phyloP scores from a whole-genome alignment of 208 protist genomes.

The Tetramitus jugosus region DNA sequence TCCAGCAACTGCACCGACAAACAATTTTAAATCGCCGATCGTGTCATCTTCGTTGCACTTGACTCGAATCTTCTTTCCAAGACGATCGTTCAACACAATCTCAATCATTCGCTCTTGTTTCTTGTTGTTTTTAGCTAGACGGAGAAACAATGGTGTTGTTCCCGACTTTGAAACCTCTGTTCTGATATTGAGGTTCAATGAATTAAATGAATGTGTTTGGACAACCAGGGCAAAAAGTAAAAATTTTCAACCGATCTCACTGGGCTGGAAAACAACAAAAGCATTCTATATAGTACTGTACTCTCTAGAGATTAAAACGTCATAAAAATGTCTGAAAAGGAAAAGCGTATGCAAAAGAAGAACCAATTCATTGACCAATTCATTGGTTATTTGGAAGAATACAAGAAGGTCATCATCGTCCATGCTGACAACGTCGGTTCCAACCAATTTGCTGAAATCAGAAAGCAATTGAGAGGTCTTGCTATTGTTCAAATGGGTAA shows the following conservation, averaged over 20 bases:
- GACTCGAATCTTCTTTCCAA: slow-evolving; percentile 58
- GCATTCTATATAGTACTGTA: no score
- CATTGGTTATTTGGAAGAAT: slow-evolving; percentile 74
- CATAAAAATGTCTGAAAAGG: neutral
- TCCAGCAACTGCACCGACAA: slow-evolving; percentile 54
- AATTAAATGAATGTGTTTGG: no score
- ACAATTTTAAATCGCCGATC: slow-evolving; percentile 63
- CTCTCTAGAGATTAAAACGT: no score
- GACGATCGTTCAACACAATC: slow-evolving; percentile 56
- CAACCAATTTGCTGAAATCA: slow-evolving; percentile 89
- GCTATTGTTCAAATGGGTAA: slow-evolving; percentile 95
- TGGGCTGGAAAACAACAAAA: no score
- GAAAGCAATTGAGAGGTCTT: slow-evolving; percentile 82
- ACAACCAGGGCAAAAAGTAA: no score
- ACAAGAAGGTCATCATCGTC: slow-evolving; percentile 89
- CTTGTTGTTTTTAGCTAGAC: no score
- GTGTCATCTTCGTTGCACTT: slow-evolving; percentile 62
- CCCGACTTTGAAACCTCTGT: no score
- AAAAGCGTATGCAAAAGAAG: slow-evolving; percentile 48
- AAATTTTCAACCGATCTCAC: no score
- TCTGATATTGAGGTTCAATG: no score
- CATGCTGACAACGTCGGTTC: slow-evolving; percentile 94
- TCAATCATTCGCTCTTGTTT: no score
- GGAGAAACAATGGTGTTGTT: no score
- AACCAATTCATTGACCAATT: slow-evolving; percentile 76